These are phyloP conservation scores for Dactylellina parvicollis DNA, from an alignment of 2,329 filamentous ascomycete species.

Conservation along the genomic window DNA sequence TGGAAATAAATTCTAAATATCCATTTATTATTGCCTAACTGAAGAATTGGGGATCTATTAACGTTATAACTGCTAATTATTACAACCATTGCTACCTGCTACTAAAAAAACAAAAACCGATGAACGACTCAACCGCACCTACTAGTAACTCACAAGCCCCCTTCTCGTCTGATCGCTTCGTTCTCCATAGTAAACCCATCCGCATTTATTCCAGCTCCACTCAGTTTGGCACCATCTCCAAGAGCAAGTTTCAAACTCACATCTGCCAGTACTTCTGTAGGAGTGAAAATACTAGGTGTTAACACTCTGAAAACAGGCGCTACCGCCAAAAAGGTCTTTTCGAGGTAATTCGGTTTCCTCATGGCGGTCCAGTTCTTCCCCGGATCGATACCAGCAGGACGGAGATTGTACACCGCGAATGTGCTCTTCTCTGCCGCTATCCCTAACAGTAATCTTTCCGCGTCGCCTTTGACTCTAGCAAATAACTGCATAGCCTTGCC, in stretches of 20 bases:
- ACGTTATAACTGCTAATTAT: no score
- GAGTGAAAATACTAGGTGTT: constrained; percentile 61
- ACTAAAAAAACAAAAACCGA: no score
- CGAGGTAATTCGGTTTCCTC: constrained; percentile 41
- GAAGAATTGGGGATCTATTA: no score
- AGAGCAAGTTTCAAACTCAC: constrained; percentile 66
- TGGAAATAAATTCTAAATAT: no score
- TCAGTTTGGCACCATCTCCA: constrained; percentile 63
- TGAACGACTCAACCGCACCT: no score
- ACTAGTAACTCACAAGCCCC: constrained; percentile 13
- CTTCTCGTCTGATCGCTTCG: constrained; percentile 14
- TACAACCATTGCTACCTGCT: no score
- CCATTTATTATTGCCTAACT: no score
- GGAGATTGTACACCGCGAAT: constrained; percentile 68
- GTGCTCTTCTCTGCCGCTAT: constrained; percentile 64
- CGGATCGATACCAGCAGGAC: constrained; percentile 71
- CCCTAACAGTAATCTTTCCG: constrained; percentile 70
- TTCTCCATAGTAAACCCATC: constrained; percentile 58
- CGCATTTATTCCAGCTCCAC: constrained; percentile 61
- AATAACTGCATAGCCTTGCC: constrained; percentile 68
- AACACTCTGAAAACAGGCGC: constrained; percentile 58
- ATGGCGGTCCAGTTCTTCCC: constrained; percentile 52
- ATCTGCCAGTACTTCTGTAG: constrained; percentile 65
- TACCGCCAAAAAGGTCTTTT: constrained; percentile 60
- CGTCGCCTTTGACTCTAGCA: constrained; percentile 73